These are phyloP conservation scores for Cornus suecica DNA, from an alignment of 148 eudicot genomes.

Conservation along the genomic window DNA sequence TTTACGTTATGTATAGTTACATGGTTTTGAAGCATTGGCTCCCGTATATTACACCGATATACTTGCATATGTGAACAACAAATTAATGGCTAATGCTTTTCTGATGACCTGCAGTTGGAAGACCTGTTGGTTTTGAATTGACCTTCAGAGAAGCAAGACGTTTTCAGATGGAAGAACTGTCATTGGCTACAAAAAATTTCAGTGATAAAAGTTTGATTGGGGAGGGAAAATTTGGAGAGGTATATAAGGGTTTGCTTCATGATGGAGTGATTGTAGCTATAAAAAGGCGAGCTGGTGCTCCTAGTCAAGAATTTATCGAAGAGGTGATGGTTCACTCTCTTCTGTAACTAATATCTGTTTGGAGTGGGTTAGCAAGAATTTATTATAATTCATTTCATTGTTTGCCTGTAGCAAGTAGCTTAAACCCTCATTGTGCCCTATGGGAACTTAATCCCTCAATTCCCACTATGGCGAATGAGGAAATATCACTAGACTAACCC, in stretches of 20 bases:
- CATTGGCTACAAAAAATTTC: constrained; percentile 68
- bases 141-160: constrained; percentile 74
- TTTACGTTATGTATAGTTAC: constrained; percentile 2
- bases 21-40: background rate
- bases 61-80: too few relatives aligned
- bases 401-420: too few relatives aligned
- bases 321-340: constrained; percentile 54
- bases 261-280: constrained; percentile 95
- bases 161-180: constrained; percentile 71
- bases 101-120: constrained; percentile 38
- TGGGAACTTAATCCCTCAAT: too few relatives aligned
- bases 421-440: too few relatives aligned
- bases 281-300: constrained; percentile 63
- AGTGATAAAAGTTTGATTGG: constrained; percentile 78
- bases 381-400: too few relatives aligned
- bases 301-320: constrained; percentile 75
- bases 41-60: background rate
- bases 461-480: too few relatives aligned
- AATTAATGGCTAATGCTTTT: constrained; percentile 1
- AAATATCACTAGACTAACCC: too few relatives aligned
- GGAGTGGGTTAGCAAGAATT: too few relatives aligned
- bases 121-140: constrained; percentile 54
- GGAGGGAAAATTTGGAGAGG: constrained; percentile 93
- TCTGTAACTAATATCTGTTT: background rate
- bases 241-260: constrained; percentile 84